Evolutionary conservation across 2,329 filamentous ascomycete species (phyloP).

Genomic region (Ilyonectria mors-panacis): DNA sequence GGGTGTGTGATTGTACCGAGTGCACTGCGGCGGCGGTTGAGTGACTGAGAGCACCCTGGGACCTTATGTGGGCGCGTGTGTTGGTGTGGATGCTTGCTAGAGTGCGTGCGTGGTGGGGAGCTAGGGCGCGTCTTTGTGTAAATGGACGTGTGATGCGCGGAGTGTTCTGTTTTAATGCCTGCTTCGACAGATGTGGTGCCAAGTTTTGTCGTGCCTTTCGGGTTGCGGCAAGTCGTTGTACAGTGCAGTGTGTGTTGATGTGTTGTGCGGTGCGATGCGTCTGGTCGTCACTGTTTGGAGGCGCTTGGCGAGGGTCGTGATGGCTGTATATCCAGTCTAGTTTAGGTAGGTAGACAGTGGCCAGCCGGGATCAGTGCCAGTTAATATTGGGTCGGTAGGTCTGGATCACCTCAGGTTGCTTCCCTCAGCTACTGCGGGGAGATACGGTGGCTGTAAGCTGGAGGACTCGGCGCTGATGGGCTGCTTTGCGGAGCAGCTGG

Average conservation of each 20-base stretch:
- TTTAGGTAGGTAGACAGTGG: background rate
- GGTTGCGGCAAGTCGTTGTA: background rate
- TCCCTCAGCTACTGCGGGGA: conserved; percentile 3
- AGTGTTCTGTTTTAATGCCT: background rate
- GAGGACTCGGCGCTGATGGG: conserved; percentile 2
- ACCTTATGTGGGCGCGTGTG: conserved; percentile 2
- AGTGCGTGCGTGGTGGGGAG: conserved; percentile 2
- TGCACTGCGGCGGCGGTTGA: background rate
- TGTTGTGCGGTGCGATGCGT: background rate
- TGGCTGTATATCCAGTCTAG: background rate
- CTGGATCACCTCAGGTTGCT: background rate
- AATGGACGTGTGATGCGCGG: background rate
- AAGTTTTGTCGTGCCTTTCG: background rate
- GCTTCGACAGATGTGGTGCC: background rate
- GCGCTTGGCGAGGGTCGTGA: background rate
- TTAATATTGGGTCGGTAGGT: conserved; percentile 2
- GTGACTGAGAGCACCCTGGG: background rate
- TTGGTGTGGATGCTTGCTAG: conserved; percentile 5
- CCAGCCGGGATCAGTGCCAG: background rate
- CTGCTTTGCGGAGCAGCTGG: conserved; percentile 14
- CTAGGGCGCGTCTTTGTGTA: conserved; percentile 2
- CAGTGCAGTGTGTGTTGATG: background rate
- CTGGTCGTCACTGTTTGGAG: background rate
- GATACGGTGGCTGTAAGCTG: conserved; percentile 3
- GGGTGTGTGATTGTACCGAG: background rate